A percentile compares a stretch with the other conserved stretches of the same genome.
These are phyloP conservation scores for Moelleriella libera DNA, from an alignment of 2,329 filamentous ascomycete genomes.

Conservation along the genomic window DNA sequence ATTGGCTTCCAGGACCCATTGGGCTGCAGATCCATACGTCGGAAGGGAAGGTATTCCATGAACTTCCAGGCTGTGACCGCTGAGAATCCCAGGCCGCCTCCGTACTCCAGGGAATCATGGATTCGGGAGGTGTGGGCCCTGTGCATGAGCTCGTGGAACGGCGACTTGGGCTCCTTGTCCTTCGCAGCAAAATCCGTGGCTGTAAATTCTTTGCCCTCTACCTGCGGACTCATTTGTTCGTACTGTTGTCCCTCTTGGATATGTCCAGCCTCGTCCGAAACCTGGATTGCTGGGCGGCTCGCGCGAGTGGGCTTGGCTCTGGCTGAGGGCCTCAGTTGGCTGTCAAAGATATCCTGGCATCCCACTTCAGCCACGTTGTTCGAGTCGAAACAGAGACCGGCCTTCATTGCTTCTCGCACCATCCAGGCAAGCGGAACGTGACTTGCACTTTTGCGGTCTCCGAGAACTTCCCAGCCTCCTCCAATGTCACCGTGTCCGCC, in stretches of 20 bases:
- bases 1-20: conserved; percentile 72
- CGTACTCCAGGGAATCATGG: conserved; percentile 58
- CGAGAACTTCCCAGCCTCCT: conserved; percentile 54
- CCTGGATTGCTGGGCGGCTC: conserved; percentile 11
- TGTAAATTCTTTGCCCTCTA: conserved; percentile 9
- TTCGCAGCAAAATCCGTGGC: neutral
- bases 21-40: conserved; percentile 60
- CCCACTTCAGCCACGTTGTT: conserved; percentile 53
- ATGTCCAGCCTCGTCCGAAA: conserved; percentile 7
- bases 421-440: conserved; percentile 60
- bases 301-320: conserved; percentile 1
- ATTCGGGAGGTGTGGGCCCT: conserved; percentile 40
- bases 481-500: conserved; percentile 70
- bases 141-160: conserved; percentile 45
- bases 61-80: conserved; percentile 58
- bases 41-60: conserved; percentile 73
- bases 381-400: conserved; percentile 57
- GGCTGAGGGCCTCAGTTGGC: conserved; percentile 2
- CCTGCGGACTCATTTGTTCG: conserved; percentile 7
- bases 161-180: conserved; percentile 4
- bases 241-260: conserved; percentile 6
- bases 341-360: conserved; percentile 23
- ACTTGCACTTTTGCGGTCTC: conserved; percentile 46
- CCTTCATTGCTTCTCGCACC: conserved; percentile 42
- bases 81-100: conserved; percentile 37